These are phyloP conservation scores for Solanum ahanhuiri DNA, from an alignment of 257 asterid genomes.

Conservation along the genomic window DNA sequence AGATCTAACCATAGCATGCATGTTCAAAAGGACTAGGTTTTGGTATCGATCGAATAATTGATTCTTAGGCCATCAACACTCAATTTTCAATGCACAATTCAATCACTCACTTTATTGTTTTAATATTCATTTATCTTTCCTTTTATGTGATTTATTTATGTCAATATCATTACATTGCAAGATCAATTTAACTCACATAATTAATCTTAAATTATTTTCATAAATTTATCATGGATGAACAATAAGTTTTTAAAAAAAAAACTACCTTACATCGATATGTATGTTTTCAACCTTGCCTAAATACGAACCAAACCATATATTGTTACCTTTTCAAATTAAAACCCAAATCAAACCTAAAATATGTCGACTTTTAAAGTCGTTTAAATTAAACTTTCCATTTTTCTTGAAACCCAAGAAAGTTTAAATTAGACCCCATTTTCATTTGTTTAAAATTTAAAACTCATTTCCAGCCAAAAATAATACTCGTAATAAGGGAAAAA, in stretches of 20 bases:
- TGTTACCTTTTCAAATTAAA: neutral
- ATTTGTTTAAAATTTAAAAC: neutral
- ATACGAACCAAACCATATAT: neutral
- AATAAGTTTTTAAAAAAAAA: too few relatives aligned
- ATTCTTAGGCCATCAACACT: too few relatives aligned
- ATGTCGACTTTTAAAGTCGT: neutral
- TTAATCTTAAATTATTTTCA: neutral
- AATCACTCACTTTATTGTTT: too few relatives aligned
- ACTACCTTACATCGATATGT: neutral
- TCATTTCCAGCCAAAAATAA: neutral
- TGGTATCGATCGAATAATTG: too few relatives aligned
- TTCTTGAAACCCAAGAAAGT: neutral
- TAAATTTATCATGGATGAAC: neutral
- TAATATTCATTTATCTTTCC: neutral
- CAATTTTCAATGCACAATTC: too few relatives aligned
- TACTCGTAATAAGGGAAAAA: neutral
- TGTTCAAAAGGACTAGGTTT: neutral
- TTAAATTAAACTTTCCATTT: neutral
- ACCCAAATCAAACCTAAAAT: neutral
- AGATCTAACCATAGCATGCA: too few relatives aligned
- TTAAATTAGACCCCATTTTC: neutral
- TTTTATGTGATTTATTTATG: too few relatives aligned
- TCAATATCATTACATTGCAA: neutral
- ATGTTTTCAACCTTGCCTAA: neutral
- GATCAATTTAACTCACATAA: neutral